Evolutionary conservation across 805 yeast species (phyloP), one percentile per base, ranked within the genome.

Genomic region (Ogataea glucozyma): DNA sequence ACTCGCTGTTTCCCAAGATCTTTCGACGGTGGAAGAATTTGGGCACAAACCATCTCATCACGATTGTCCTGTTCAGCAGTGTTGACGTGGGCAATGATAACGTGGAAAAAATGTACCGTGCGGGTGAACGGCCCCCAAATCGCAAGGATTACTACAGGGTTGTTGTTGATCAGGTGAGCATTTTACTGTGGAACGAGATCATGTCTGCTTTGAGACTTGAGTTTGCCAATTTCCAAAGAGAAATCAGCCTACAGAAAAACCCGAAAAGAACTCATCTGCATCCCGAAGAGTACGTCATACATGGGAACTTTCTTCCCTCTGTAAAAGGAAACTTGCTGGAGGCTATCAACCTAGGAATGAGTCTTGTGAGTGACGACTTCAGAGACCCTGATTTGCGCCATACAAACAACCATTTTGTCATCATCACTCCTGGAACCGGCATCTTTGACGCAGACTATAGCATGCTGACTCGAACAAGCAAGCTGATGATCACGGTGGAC

Each of bases 381-480:
- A 72, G 81, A 39, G 93, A 88, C 57, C 82, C 95, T 1, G 97
- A 91, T 60, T 69, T 93, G 38, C 76, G 93, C 46, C 93, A 90
- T 48, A 87, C 97, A 2, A 81, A 91, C n/a, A 82, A 81, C n/a
- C 97, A 93, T 64, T 85, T 88, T 36, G 79, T 90, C 43, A 71
- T 93, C 7, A 78, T 90, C 2, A 83, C 96, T 4, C 96, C 99
- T 0, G 97, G 98, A 2, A 80, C 96, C 1, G 99, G 99, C 1
- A 66, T 93, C 11, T 93, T 81, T 62, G 99, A 93, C 64, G 96
- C 91, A 7, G 95, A 90, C 49, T 84, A 83, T 59, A 83, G 82
- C 47, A 73, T 87, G 47, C 67, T 93, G 52, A 69, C 83, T 33
- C 78, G 80, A 46, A 86, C 97, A 0, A 83, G 95, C 26, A 79